A percentile compares a stretch with the other conserved stretches of the same genome.
These are phyloP conservation scores for Pleurotus djamor DNA, from an alignment of 768 basidiomycete genomes.

Conservation along the genomic window DNA sequence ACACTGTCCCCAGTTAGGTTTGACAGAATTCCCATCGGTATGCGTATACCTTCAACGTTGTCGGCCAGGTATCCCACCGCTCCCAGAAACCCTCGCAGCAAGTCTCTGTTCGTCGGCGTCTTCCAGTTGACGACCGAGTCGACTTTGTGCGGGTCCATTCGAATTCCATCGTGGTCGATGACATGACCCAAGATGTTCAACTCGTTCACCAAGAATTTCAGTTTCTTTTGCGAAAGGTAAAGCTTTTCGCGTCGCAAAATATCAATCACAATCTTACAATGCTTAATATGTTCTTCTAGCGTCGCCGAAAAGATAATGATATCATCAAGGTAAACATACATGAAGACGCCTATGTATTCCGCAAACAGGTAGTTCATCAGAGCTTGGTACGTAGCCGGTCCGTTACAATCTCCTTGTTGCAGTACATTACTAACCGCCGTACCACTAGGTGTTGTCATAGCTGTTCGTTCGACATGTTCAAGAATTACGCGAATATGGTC, in stretches of 20 bases:
- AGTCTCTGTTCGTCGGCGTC: conserved; percentile 18
- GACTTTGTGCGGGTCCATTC: conserved; percentile 32
- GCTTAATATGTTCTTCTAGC: conserved; percentile 26
- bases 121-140: conserved; percentile 22
- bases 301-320: conserved; percentile 31
- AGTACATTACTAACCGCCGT: conserved; percentile 26
- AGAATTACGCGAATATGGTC: conserved; percentile 30
- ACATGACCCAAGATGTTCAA: conserved; percentile 18
- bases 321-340: conserved; percentile 31
- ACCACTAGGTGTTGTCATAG: conserved; percentile 25
- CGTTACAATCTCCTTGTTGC: conserved; percentile 26
- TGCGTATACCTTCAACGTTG: conserved; percentile 16
- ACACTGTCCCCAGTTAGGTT: conserved; percentile 8
- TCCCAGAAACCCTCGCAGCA: conserved; percentile 26
- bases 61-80: conserved; percentile 26
- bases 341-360: conserved; percentile 19
- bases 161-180: conserved; percentile 16
- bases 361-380: conserved; percentile 32
- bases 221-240: conserved; percentile 25
- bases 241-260: conserved; percentile 20
- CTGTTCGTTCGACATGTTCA: conserved; percentile 18
- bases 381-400: conserved; percentile 32
- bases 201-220: conserved; percentile 10
- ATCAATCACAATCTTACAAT: conserved; percentile 23
- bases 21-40: conserved; percentile 23